A percentile compares a stretch with the other conserved stretches of the same genome.
Evolutionary conservation across 352 stramenopile genomes (phyloP).

Genomic region (Phytophthora pistaciae): DNA sequence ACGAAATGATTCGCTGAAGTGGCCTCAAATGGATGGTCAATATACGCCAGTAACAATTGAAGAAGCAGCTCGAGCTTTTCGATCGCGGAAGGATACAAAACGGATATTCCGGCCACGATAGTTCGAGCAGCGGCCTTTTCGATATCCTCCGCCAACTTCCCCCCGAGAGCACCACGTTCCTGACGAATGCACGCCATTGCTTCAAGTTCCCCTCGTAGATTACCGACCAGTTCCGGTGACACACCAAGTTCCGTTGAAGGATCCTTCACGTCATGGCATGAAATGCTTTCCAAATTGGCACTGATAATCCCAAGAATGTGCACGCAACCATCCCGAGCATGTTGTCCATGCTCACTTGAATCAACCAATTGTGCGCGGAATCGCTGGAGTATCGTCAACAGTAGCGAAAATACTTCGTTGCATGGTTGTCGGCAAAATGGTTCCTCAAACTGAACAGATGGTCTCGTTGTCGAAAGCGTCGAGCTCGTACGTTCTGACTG

Average conservation of each 20-base stretch:
- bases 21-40: conserved; percentile 31
- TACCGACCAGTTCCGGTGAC: conserved; percentile 33
- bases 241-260: conserved; percentile 48
- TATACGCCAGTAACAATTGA: conserved; percentile 60
- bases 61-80: conserved; percentile 80
- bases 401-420: conserved; percentile 55
- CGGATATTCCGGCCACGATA: conserved; percentile 67
- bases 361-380: conserved; percentile 31
- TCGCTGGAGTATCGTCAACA: conserved; percentile 60
- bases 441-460: conserved; percentile 67
- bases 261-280: conserved; percentile 60
- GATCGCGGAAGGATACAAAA: conserved; percentile 68
- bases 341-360: not conserved
- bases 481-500: conserved; percentile 11
- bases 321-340: conserved; percentile 36
- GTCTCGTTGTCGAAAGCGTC: conserved; percentile 10
- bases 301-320: conserved; percentile 64
- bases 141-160: conserved; percentile 32
- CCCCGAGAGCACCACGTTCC: not conserved
- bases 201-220: conserved; percentile 62
- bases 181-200: conserved; percentile 47
- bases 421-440: conserved; percentile 80
- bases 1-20: conserved; percentile 62
- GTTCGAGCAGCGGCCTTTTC: conserved; percentile 68
- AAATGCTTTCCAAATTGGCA: conserved; percentile 74